These are phyloP conservation scores for Pezicula radicicola DNA, from an alignment of 2,329 filamentous ascomycete species.

Conservation along the genomic window DNA sequence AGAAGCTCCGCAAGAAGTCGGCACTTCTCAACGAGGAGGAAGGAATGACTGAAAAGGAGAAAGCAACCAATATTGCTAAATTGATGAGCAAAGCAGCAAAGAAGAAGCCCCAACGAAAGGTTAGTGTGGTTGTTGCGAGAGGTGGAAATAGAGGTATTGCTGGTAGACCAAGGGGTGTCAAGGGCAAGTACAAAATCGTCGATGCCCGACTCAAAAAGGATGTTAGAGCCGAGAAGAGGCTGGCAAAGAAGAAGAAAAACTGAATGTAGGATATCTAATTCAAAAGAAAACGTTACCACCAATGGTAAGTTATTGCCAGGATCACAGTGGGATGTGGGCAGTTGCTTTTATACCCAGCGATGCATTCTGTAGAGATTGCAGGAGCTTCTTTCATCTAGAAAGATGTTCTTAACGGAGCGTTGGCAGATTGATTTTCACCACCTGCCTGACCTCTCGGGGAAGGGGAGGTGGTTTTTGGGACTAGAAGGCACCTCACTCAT, in stretches of 20 bases:
- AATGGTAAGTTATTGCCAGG: no score
- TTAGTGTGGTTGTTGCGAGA: slow-evolving; percentile 85
- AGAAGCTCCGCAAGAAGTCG: slow-evolving; percentile 98
- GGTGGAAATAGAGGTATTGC: slow-evolving; percentile 82
- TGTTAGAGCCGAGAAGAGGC: slow-evolving; percentile 79
- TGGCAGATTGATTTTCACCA: slow-evolving; percentile 48
- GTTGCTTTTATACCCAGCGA: slow-evolving; percentile 51
- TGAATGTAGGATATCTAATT: background rate
- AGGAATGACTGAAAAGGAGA: slow-evolving; percentile 92
- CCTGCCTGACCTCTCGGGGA: slow-evolving; percentile 12
- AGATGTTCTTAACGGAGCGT: slow-evolving; percentile 78
- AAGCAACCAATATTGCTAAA: slow-evolving; percentile 78
- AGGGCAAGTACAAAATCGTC: slow-evolving; percentile 97
- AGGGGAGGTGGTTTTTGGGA: slow-evolving; percentile 18
- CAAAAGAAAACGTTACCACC: no score
- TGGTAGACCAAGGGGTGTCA: slow-evolving; percentile 85
- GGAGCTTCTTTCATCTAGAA: slow-evolving; percentile 66
- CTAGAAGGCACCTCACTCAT: slow-evolving; percentile 30
- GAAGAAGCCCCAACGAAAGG: slow-evolving; percentile 80
- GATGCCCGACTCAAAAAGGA: slow-evolving; percentile 97
- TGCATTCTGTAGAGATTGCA: slow-evolving; percentile 73
- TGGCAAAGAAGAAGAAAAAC: slow-evolving; percentile 68
- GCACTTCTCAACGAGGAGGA: slow-evolving; percentile 86
- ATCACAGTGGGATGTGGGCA: no score
- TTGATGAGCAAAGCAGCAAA: slow-evolving; percentile 78